These are phyloP conservation scores for Fusarium goolgardi DNA, from an alignment of 2,329 filamentous ascomycete species.

Conservation along the genomic window DNA sequence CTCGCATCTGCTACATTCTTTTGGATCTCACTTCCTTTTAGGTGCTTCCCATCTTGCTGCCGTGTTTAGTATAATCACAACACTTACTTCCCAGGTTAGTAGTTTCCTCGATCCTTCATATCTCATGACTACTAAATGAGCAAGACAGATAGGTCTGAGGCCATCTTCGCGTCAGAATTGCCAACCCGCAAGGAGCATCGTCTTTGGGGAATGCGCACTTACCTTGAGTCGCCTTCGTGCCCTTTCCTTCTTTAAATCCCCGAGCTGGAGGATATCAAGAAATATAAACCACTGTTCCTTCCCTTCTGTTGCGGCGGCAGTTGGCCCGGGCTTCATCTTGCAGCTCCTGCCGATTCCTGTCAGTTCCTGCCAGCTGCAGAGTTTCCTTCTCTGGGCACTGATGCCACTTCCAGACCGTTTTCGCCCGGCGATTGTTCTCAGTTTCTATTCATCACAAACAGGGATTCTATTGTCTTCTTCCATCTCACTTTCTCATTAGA, in stretches of 20 bases:
- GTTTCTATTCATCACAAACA: conserved; percentile 12
- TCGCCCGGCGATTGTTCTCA: background rate
- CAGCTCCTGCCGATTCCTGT: conserved; percentile 20
- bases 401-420: background rate
- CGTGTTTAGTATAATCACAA: background rate
- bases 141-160: background rate
- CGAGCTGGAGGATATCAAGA: background rate
- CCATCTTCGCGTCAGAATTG: background rate
- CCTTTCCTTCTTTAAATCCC: background rate
- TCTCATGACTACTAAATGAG: background rate
- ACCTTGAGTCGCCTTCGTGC: background rate
- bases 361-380: conserved; percentile 8
- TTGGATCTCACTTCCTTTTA: background rate
- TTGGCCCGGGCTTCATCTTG: background rate
- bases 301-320: background rate
- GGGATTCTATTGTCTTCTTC: conserved; percentile 20
- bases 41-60: background rate
- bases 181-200: background rate
- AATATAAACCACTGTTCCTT: background rate
- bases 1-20: too few species aligned
- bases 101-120: background rate
- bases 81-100: background rate
- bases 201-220: background rate
- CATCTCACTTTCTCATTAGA: conserved; percentile 18
- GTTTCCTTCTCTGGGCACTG: background rate